Base-by-base conservation (phyloP, 371 early-diverging fungal genomes). In the Encephalitozoon hellem region DNA sequence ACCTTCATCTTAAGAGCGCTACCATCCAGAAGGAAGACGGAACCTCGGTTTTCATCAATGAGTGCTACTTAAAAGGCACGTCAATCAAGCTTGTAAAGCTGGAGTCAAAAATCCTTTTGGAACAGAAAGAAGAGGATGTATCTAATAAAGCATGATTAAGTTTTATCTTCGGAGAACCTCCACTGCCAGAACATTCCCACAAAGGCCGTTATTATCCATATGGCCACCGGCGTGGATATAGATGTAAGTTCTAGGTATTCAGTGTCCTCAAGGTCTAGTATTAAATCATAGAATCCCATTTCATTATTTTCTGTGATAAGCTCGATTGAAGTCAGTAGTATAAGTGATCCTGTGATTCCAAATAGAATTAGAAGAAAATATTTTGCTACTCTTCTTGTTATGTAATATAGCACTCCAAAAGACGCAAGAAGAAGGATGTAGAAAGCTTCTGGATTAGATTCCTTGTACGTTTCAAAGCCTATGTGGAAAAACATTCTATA, bases 1-100 rank as follows among this genome's bases (percentile, higher is more conserved):
- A 86, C 55, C 45, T 84, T 9, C 80, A 83, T 55, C 34, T 86
- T 26, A 75, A 67, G 25, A 82, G 82, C 77, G 78, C 68, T 9
- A 71, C 34, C 52, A 49, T 69, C 26, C 39, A 79, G 75, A 64
- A 69, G 49, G 45, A 53, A 15, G 68, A 66, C 26, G 69, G 76
- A 53, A 59, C 41, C 9, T 43, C 18, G 1, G 28, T 65, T 9
- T 69, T 63, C 41, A 55, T 67, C 26, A 72, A 72, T 30, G 80
- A 84, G 66, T 75, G 77, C 68, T 84, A 74, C 53, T 23, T 84
- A 38, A 79, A 76, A 52, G 84, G 84, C 2, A 42, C 77, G 34
- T 68, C 71, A 2, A 81, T 84, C 9, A 82, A 78, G 69, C 65
- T 51, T 39, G 82, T 84, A 0, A 72, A 75, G 55, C 65, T 80